Evolutionary conservation across 345 rosid species (phyloP), one percentile per base, ranked within the genome.

Genomic region (Adansonia digitata): DNA sequence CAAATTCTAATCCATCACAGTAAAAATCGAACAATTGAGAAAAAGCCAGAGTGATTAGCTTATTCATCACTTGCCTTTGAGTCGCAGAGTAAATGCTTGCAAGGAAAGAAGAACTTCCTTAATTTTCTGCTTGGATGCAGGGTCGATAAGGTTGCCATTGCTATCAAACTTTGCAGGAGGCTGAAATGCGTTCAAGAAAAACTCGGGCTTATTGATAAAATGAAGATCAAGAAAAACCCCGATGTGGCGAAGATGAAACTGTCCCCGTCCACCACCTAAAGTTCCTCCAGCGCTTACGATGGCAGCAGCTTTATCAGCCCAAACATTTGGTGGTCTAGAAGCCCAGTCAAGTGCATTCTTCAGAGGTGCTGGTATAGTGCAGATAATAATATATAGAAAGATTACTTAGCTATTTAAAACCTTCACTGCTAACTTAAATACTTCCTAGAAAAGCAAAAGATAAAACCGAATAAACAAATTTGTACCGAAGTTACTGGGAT

Each of bases 311-410:
- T 92, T 94, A 53, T 85, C 95, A 15, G 85, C 94, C 90, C 94
- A 90, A 39, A 84, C 89, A 39, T 94, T 90, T 12, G 96, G 93
- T 1, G 90, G 13, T 72, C 94, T 76, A 35, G 98, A 94, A 11
- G 91, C 94, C 94, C 98, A 92, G 60, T 92, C 96, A 1, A 94
- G 53, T 0, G 97, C 98, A 72, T 94, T 94, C 89, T 94, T 94
- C 80, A 92, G 76, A 48, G 95, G 91, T 9, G 86, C 98, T 91
- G 69, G 65, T 42, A 73, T 17, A 31, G 43, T 12, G 3, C 1
- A 29, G 27, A 24, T 35, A 22, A 37, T 63, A 20, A 22, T 11
- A 20, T 24, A 24, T 22, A 46, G 18, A 1, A 5, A 11, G 18
- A 46, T 46, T 46, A 13, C 12, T 48, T 18, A 0, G 34, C 34